Conservation (phyloP, 2,329 filamentous ascomycete species). For the Talaromyces sp. region DNA sequence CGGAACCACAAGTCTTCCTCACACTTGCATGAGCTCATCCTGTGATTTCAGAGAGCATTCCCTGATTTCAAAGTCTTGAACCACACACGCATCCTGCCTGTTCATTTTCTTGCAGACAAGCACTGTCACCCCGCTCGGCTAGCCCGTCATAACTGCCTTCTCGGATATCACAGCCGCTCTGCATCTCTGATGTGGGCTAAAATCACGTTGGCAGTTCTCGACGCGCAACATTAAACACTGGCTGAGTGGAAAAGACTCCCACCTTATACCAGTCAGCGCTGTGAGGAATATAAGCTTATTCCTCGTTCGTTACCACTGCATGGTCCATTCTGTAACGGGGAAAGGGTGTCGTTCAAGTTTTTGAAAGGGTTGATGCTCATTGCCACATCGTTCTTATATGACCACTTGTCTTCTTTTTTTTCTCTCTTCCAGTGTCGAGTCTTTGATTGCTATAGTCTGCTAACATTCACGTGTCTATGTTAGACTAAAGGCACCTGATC, state of each 20-base stretch:
- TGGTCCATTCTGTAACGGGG: background rate
- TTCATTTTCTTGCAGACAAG: background rate
- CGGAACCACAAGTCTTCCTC: background rate
- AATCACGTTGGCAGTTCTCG: background rate
- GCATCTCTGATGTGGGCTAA: background rate
- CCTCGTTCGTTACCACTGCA: background rate
- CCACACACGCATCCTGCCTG: background rate
- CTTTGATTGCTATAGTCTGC: background rate
- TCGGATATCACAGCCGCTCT: constrained; percentile 4
- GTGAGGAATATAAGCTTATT: background rate
- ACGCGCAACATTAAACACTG: background rate
- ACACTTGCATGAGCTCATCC: background rate
- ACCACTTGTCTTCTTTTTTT: background rate
- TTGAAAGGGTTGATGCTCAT: background rate
- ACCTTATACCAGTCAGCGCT: background rate
- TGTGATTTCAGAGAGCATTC: background rate
- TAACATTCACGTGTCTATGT: background rate
- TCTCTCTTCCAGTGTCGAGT: background rate
- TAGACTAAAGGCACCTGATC: background rate
- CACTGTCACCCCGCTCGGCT: constrained; percentile 6
- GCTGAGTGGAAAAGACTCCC: background rate
- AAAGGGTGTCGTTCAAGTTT: background rate
- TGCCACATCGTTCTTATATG: background rate
- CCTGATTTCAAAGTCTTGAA: background rate
- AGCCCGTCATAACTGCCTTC: background rate